Base-by-base conservation (phyloP, 148 eudicot genomes). In the Bassia scoparia region DNA sequence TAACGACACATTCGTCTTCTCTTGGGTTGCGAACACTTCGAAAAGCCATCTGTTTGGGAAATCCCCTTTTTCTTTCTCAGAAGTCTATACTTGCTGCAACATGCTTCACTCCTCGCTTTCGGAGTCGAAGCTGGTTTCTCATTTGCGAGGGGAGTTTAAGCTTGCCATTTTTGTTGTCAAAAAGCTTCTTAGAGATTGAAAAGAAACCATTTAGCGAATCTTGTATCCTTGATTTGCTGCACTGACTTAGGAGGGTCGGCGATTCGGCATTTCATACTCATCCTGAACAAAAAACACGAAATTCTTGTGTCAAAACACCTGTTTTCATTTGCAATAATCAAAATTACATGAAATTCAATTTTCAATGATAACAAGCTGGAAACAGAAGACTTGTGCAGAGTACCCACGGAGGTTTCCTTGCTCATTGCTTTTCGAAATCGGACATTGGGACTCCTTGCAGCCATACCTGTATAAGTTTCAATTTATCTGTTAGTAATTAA, bases 41-140 rank as follows among this genome's bases (percentile, higher is more conserved):
- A 61, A 87, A 93, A 35, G 84, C 81, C 26, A 70, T 84, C 37
- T 70, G 79, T 41, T 85, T 85, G 7, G 83, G 78, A 63, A 71
- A 55, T 43, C 20, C 44, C 69, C 18, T 77, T 85, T 62, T 86
- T 93, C 83, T 76, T 87, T 81, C 89, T 88, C 27, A 90, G 98
- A 86, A 49, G 97, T 94, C 78, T 89, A 69, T 94, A 94, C 89
- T 94, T 94, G 98, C 90, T 66, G 98, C 84, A 79, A 91, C 97
- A 75, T 86, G 90, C 84, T 83, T 94, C 44, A 73, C 81, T 75
- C 85, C 85, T 84, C 5, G 78, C 65, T 76, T 79, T 81, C 17
- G 98, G 90, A 48, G 97, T 89, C 48, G 89, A 69, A 48, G 37
- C 68, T 35, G 76, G 67, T 76, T 84, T 89, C 23, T 78, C 23